phyloP scores from a whole-genome alignment of 2,329 filamentous ascomycete species.

The Trichoderma cornu-damae region DNA sequence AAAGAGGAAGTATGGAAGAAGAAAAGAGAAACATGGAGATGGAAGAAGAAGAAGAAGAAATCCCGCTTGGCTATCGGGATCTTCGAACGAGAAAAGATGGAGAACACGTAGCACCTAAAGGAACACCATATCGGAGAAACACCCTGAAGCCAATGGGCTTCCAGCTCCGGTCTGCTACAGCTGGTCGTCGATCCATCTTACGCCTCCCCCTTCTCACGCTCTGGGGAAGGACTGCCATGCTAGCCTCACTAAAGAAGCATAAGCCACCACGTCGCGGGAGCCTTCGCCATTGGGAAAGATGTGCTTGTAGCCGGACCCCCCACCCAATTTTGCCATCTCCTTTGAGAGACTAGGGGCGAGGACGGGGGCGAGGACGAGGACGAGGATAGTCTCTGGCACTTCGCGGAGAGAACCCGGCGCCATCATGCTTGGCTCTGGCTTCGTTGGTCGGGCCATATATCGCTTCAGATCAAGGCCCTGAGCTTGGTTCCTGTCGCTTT shows the following conservation, averaged over 20 bases:
- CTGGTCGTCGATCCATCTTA: constrained; percentile 1
- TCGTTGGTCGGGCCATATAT: not conserved
- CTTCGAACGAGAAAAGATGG: not conserved
- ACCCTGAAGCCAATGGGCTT: not conserved
- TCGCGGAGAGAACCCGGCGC: not conserved
- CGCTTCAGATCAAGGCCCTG: not conserved
- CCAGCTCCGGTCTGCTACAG: not conserved
- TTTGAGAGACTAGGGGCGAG: constrained; percentile 1
- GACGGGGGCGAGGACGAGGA: not conserved
- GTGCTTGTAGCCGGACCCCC: not conserved
- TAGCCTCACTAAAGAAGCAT: not conserved
- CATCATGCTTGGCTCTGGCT: too few species aligned
- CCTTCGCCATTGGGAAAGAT: not conserved
- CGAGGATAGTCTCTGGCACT: not conserved
- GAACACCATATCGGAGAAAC: not conserved
- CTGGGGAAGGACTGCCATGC: not conserved
- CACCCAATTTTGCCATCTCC: not conserved
- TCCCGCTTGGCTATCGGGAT: constrained; percentile 6
- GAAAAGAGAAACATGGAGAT: constrained; percentile 20
- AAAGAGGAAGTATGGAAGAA: constrained; percentile 20
- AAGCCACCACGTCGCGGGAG: not conserved
- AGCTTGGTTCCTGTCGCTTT: not conserved
- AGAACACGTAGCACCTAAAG: not conserved
- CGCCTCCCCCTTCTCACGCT: constrained; percentile 1
- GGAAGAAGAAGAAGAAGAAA: not conserved